These are phyloP conservation scores for Murraya paniculata DNA, from an alignment of 345 rosid species.

Conservation along the genomic window DNA sequence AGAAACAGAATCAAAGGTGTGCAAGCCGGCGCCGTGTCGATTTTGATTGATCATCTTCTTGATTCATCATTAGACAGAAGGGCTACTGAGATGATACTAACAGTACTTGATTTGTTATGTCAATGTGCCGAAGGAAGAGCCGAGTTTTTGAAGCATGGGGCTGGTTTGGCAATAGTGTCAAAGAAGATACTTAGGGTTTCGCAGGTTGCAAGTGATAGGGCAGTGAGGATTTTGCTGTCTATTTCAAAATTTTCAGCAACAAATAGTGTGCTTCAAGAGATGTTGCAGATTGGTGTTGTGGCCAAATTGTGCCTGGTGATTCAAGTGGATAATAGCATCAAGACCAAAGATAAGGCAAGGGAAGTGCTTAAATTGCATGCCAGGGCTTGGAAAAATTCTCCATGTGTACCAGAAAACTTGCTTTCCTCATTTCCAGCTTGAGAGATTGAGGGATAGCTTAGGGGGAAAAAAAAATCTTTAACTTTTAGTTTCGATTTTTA, in stretches of 20 bases:
- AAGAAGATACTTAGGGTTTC: constrained; percentile 81
- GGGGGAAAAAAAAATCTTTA: background rate
- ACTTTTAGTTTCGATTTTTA: background rate
- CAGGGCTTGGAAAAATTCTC: constrained; percentile 60
- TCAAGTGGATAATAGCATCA: constrained; percentile 46
- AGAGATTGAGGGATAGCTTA: background rate
- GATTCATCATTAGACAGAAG: constrained; percentile 46
- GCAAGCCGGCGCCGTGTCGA: constrained; percentile 50
- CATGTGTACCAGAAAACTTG: constrained; percentile 45
- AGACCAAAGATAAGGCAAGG: constrained; percentile 54
- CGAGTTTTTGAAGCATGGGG: constrained; percentile 55
- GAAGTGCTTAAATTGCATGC: constrained; percentile 69
- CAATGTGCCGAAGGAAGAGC: constrained; percentile 80
- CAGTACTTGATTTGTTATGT: constrained; percentile 54
- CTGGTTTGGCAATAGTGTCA: constrained; percentile 67
- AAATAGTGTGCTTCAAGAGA: constrained; percentile 47
- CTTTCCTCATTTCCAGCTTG: constrained; percentile 35
- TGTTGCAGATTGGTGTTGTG: constrained; percentile 73
- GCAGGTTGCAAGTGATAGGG: constrained; percentile 53
- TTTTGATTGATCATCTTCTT: constrained; percentile 63
- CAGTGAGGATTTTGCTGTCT: constrained; percentile 56
- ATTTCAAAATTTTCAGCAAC: constrained; percentile 63
- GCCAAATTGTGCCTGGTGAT: constrained; percentile 63
- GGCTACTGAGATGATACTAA: constrained; percentile 45
- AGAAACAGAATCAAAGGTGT: constrained; percentile 69